Percentiles rank a stretch among this genome's conserved stretches.
Conservation (phyloP, 179 eudicot genomes). For the Drosera spatulata region DNA sequence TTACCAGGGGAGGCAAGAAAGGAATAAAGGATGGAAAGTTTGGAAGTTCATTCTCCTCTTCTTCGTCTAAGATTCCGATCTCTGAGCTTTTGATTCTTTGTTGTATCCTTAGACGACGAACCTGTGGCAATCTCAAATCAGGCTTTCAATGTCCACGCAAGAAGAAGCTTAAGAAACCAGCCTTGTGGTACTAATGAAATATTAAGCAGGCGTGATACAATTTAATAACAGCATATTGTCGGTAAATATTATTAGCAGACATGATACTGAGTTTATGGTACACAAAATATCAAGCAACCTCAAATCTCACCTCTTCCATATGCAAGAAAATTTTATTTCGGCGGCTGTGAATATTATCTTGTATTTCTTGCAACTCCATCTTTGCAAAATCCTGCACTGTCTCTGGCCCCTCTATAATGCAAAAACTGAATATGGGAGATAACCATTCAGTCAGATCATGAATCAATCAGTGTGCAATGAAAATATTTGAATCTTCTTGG, state of each 20-base stretch:
- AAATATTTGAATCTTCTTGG: too few species aligned
- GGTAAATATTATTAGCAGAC: too few species aligned
- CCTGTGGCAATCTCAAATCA: constrained; percentile 27
- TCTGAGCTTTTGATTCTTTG: constrained; percentile 79
- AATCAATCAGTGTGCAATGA: too few species aligned
- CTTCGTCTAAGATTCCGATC: constrained; percentile 56
- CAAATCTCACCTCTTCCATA: constrained; percentile 75
- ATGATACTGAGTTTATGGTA: too few species aligned
- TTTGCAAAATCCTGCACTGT: constrained; percentile 74
- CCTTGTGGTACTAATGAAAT: too few species aligned
- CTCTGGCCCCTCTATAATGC: constrained; percentile 92
- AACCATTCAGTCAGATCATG: not conserved
- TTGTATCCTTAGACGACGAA: constrained; percentile 86
- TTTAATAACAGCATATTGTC: too few species aligned
- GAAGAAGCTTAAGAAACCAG: too few species aligned
- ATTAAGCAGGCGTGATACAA: too few species aligned
- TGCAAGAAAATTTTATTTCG: constrained; percentile 79
- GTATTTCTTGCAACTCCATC: constrained; percentile 77
- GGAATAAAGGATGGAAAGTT: constrained; percentile 92
- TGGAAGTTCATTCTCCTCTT: constrained; percentile 79
- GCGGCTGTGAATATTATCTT: constrained; percentile 74
- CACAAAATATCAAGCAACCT: not conserved
- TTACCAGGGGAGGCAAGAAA: constrained; percentile 91
- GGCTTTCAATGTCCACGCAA: not conserved
- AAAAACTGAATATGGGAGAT: constrained; percentile 44